Evolutionary conservation across 305 asterid genomes (phyloP).

Genomic region (Fraxinus angustifolia): DNA sequence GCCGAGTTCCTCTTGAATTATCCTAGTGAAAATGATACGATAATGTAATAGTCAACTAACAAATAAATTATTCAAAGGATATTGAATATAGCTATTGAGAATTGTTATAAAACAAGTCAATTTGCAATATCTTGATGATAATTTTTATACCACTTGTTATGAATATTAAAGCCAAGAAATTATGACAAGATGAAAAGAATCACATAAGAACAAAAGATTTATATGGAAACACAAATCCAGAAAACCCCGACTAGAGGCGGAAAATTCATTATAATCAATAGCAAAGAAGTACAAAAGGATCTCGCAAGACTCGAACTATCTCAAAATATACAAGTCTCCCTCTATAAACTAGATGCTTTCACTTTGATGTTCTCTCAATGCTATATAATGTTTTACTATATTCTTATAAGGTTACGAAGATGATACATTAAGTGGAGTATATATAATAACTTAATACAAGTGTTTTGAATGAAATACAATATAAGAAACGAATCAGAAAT

Average conservation of each 20-base stretch:
- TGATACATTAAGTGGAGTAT: not conserved
- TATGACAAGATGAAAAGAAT: not conserved
- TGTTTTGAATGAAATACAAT: no score
- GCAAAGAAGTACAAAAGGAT: not conserved
- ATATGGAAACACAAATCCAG: not conserved
- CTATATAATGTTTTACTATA: not conserved
- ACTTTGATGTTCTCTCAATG: not conserved
- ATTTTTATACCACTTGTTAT: not conserved
- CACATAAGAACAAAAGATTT: not conserved
- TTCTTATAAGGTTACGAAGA: not conserved
- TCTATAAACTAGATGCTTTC: not conserved
- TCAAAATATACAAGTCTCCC: not conserved
- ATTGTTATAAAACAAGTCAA: not conserved
- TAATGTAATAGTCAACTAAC: not conserved
- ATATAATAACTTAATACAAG: not conserved
- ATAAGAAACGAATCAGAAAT: not conserved
- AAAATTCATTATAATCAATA: not conserved
- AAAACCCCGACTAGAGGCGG: not conserved
- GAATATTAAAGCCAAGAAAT: not conserved
- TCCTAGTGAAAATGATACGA: not conserved
- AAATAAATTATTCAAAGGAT: not conserved
- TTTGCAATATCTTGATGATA: not conserved
- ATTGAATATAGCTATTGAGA: not conserved
- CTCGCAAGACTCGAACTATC: not conserved
- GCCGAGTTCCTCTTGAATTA: not conserved